These are phyloP conservation scores for Saccharomycopsis sp. DNA, from an alignment of 805 yeast species.

Conservation along the genomic window DNA sequence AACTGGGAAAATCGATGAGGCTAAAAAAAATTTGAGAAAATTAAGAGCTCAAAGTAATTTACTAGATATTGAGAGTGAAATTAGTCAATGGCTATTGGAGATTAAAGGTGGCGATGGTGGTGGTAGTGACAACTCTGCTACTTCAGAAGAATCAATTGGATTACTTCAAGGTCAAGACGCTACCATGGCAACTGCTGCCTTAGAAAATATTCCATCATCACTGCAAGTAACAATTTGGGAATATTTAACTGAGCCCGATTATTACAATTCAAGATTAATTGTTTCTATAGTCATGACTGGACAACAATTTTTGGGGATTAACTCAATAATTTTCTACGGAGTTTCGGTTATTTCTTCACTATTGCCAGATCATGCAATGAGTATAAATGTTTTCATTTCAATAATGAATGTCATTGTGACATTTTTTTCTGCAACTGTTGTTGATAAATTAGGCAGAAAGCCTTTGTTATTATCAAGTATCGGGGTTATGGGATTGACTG, in stretches of 20 bases:
- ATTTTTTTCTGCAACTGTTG: constrained; percentile 59
- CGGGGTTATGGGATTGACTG: constrained; percentile 56
- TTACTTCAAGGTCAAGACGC: constrained; percentile 3
- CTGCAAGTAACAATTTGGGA: neutral
- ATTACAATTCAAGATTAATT: constrained; percentile 35
- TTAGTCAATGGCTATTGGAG: constrained; percentile 24
- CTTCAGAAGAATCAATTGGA: neutral
- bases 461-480: constrained; percentile 65
- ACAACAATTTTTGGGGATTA: constrained; percentile 92
- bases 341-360: constrained; percentile 70
- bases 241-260: constrained; percentile 12
- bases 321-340: constrained; percentile 89
- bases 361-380: constrained; percentile 49
- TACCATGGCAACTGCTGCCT: neutral
- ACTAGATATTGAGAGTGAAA: constrained; percentile 25
- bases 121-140: neutral
- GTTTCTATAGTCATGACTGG: constrained; percentile 70
- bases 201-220: neutral
- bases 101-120: constrained; percentile 6
- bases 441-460: constrained; percentile 73
- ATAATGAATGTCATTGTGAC: constrained; percentile 70
- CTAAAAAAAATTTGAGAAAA: constrained; percentile 30
- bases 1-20: constrained; percentile 39
- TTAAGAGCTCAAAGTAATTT: constrained; percentile 28
- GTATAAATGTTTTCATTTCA: constrained; percentile 72